Percentiles rank a stretch among this genome's conserved stretches.
phyloP scores from a whole-genome alignment of 352 stramenopile species.

The Phytophthora fragariae region DNA sequence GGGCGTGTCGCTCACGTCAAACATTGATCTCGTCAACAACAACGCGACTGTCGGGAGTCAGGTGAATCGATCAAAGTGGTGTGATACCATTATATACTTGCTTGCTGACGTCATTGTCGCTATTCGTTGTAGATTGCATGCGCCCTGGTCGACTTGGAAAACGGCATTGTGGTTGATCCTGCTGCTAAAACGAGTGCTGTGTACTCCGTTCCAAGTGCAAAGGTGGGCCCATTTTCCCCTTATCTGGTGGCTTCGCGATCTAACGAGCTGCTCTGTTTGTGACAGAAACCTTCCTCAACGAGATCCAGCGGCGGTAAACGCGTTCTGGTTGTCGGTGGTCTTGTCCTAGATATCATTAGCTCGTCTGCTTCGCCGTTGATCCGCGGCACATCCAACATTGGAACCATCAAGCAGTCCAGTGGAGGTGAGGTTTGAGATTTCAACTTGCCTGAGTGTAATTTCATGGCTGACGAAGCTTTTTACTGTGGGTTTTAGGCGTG shows the following conservation, averaged over 20 bases:
- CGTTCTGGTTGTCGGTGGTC: slow-evolving; percentile 87
- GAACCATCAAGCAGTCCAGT: slow-evolving; percentile 81
- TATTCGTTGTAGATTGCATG: slow-evolving; percentile 59
- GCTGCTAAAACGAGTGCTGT: slow-evolving; percentile 16
- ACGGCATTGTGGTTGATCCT: slow-evolving; percentile 20
- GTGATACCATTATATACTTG: background rate
- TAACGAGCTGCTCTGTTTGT: slow-evolving; percentile 10
- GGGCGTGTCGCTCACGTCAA: slow-evolving; percentile 93
- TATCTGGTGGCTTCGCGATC: background rate
- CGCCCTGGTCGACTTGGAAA: slow-evolving; percentile 71
- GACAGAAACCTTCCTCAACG: slow-evolving; percentile 11
- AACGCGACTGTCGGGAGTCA: slow-evolving; percentile 96
- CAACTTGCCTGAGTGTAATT: background rate
- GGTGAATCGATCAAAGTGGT: slow-evolving; percentile 51
- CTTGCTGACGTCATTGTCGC: background rate
- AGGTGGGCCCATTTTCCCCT: slow-evolving; percentile 40
- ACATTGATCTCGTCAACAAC: slow-evolving; percentile 97
- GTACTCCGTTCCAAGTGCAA: slow-evolving; percentile 57
- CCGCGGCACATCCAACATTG: slow-evolving; percentile 89
- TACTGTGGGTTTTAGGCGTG: slow-evolving; percentile 65
- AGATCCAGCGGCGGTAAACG: slow-evolving; percentile 26
- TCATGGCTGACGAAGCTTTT: background rate
- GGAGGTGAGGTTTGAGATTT: slow-evolving; percentile 49
- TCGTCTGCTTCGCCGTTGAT: slow-evolving; percentile 72
- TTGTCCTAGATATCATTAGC: slow-evolving; percentile 91